Percentiles rank a stretch among this genome's conserved stretches.
Conservation (phyloP, 108 stramenopile genomes). For the Fragilaria radians region DNA sequence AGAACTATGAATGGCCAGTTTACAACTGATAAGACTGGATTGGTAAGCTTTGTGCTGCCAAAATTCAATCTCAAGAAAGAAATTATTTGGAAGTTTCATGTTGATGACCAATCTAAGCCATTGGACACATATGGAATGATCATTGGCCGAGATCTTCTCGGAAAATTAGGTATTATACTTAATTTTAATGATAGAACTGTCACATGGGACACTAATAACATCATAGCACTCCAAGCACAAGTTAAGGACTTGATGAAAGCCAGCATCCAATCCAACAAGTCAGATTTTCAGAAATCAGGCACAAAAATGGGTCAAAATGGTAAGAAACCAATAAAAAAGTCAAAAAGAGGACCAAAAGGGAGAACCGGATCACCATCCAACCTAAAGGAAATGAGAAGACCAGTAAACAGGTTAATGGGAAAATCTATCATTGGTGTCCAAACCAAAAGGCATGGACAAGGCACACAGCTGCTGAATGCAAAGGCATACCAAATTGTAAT, state of each 20-base stretch:
- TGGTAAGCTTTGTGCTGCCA: no score
- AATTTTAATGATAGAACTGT: no score
- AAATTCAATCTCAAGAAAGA: no score
- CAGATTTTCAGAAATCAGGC: background rate
- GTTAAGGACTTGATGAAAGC: background rate
- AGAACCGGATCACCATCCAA: background rate
- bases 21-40: no score
- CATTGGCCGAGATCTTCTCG: no score
- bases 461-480: background rate
- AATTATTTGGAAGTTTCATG: no score
- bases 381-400: background rate
- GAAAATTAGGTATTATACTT: no score
- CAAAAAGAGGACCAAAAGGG: background rate
- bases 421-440: background rate
- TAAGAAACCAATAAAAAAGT: background rate
- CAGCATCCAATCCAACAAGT: background rate
- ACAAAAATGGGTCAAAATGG: background rate
- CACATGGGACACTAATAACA: no score
- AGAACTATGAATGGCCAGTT: no score
- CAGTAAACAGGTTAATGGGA: background rate
- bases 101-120: no score
- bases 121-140: no score
- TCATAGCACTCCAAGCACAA: conserved; percentile 25
- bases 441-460: conserved; percentile 2
- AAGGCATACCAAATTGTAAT: background rate